Evolutionary conservation across 805 yeast genomes (phyloP).

Genomic region (Starmerella apicola): DNA sequence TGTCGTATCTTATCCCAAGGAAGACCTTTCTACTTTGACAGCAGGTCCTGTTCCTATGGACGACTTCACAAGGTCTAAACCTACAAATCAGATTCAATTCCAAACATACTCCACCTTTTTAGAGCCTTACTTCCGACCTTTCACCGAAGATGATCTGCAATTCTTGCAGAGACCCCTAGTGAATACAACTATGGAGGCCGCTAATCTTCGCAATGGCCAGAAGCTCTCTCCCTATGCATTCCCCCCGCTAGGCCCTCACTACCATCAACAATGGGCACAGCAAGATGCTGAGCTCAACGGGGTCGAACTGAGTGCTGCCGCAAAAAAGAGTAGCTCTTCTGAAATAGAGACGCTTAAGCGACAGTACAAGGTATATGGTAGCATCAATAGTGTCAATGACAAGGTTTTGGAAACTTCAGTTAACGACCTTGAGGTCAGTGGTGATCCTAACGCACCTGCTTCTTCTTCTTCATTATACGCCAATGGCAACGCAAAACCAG

Average conservation of each 20-base stretch:
- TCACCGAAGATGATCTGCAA: slow-evolving; percentile 67
- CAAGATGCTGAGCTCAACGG: slow-evolving; percentile 18
- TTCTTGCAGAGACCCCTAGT: slow-evolving; percentile 53
- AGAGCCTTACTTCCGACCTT: slow-evolving; percentile 73
- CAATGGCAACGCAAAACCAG: background rate
- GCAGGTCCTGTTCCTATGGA: slow-evolving; percentile 84
- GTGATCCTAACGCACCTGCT: slow-evolving; percentile 20
- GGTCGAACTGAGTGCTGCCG: slow-evolving; percentile 3
- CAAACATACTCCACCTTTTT: slow-evolving; percentile 73
- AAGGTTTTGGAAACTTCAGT: slow-evolving; percentile 33
- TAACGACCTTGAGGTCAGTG: slow-evolving; percentile 35
- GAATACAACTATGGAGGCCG: slow-evolving; percentile 23
- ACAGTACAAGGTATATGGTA: slow-evolving; percentile 15
- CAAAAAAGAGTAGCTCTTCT: slow-evolving; percentile 52
- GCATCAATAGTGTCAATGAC: slow-evolving; percentile 13
- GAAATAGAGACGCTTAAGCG: slow-evolving; percentile 5
- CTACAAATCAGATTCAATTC: slow-evolving; percentile 83
- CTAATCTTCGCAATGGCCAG: slow-evolving; percentile 21
- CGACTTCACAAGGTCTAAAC: slow-evolving; percentile 75
- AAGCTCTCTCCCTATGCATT: slow-evolving; percentile 51
- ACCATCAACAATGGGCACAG: slow-evolving; percentile 66
- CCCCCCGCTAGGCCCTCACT: slow-evolving; percentile 75
- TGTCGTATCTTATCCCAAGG: slow-evolving; percentile 80
- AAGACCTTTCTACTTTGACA: slow-evolving; percentile 56
- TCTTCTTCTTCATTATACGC: background rate